These are phyloP conservation scores for Lichtheimia hyalospora DNA, from an alignment of 371 early-diverging fungal genomes.

Conservation along the genomic window DNA sequence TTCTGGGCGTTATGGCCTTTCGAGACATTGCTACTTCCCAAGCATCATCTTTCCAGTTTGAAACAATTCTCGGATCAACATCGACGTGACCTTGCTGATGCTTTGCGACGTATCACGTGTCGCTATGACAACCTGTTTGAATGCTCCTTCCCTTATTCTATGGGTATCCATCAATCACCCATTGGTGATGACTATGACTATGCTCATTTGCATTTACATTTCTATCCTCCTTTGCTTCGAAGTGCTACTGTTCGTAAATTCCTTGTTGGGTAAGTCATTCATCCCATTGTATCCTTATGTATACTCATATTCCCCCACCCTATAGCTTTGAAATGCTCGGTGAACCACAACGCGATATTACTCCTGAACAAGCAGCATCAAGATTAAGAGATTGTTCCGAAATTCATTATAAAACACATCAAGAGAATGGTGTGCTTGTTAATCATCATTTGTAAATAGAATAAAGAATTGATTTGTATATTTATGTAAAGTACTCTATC, in stretches of 20 bases:
- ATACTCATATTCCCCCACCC: background rate
- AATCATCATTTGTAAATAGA: too few species aligned
- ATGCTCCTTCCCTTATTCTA: conserved; percentile 92
- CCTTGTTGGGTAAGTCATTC: conserved; percentile 75
- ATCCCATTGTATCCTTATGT: background rate
- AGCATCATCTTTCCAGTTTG: conserved; percentile 62
- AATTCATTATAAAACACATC: conserved; percentile 60
- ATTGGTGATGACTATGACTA: conserved; percentile 44
- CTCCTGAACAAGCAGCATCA: conserved; percentile 87
- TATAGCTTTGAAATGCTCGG: conserved; percentile 88
- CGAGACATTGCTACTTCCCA: conserved; percentile 85
- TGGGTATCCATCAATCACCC: conserved; percentile 91
- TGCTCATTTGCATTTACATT: conserved; percentile 89
- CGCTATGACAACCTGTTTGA: conserved; percentile 92
- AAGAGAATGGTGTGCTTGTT: conserved; percentile 2
- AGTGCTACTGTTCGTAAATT: conserved; percentile 91
- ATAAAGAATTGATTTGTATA: too few species aligned
- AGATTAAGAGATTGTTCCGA: conserved; percentile 57
- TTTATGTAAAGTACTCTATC: too few species aligned
- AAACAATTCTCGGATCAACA: conserved; percentile 46
- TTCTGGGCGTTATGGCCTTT: conserved; percentile 98
- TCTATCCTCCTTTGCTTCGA: conserved; percentile 92
- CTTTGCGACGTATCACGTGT: conserved; percentile 73
- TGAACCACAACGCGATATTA: conserved; percentile 94
- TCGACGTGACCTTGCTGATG: conserved; percentile 68